These are phyloP conservation scores for Malus domestica DNA, from an alignment of 306 rosid genomes.

Conservation along the genomic window ASM211411v1 NC_041793.1:34070501-34071000, in stretches of 20 bases:
- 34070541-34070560: background rate
- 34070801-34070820: conserved; percentile 84
- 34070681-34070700: background rate
- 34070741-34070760: conserved; percentile 62
- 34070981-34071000: conserved; percentile 29
- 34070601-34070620: background rate
- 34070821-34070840: background rate
- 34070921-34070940: conserved; percentile 88
- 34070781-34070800: conserved; percentile 88
- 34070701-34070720: background rate
- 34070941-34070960: conserved; percentile 45
- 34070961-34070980: conserved; percentile 11
- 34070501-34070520: background rate
- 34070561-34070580: background rate
- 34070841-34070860: conserved; percentile 1
- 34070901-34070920: conserved; percentile 99
- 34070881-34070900: conserved; percentile 24
- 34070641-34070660: background rate
- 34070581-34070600: background rate
- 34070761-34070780: conserved; percentile 84
- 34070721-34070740: background rate
- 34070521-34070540: background rate
- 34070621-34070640: background rate
- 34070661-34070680: no score
- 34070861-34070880: background rate